phyloP scores from a whole-genome alignment of 495 filamentous ascomycete genomes.

The Aspergillus nanangensis region DNA sequence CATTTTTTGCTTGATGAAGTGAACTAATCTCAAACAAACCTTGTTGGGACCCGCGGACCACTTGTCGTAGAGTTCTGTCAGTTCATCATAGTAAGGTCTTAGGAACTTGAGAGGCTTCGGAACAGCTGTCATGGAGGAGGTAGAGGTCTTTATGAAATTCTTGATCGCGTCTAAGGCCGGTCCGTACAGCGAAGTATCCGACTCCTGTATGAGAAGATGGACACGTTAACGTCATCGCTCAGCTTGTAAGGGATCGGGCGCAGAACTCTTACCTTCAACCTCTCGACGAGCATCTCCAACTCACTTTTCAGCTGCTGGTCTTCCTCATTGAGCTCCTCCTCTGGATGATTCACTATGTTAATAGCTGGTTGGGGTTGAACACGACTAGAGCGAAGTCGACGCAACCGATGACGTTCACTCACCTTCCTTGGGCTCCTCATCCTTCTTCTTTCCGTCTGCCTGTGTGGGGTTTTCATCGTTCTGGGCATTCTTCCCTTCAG shows the following conservation, averaged over 20 bases:
- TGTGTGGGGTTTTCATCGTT: conserved; percentile 60
- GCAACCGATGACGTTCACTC: conserved; percentile 14
- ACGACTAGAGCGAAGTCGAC: not conserved
- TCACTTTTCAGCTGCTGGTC: conserved; percentile 97
- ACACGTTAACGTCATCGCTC: conserved; percentile 22
- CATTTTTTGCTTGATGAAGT: no score
- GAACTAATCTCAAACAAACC: conserved; percentile 50
- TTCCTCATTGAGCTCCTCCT: conserved; percentile 97
- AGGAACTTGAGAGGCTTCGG: conserved; percentile 98
- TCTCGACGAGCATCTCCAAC: conserved; percentile 96
- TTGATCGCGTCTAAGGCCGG: conserved; percentile 93
- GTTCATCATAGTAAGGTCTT: conserved; percentile 85
- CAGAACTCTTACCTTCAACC: conserved; percentile 67
- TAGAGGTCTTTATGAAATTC: conserved; percentile 96
- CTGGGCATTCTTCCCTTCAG: conserved; percentile 58
- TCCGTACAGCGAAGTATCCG: conserved; percentile 82
- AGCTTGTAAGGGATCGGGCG: not conserved
- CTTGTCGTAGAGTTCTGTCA: conserved; percentile 80
- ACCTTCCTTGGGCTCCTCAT: conserved; percentile 60
- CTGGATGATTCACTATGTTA: conserved; percentile 30
- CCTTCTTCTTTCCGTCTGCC: conserved; percentile 69
- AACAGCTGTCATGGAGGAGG: conserved; percentile 97
- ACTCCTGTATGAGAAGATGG: conserved; percentile 56
- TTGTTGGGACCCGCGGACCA: conserved; percentile 84
- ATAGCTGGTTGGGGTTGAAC: conserved; percentile 1